Evolutionary conservation across 2,329 filamentous ascomycete genomes (phyloP), one percentile per base, ranked within the genome.

Genomic region (Cladosporium oxysporum): DNA sequence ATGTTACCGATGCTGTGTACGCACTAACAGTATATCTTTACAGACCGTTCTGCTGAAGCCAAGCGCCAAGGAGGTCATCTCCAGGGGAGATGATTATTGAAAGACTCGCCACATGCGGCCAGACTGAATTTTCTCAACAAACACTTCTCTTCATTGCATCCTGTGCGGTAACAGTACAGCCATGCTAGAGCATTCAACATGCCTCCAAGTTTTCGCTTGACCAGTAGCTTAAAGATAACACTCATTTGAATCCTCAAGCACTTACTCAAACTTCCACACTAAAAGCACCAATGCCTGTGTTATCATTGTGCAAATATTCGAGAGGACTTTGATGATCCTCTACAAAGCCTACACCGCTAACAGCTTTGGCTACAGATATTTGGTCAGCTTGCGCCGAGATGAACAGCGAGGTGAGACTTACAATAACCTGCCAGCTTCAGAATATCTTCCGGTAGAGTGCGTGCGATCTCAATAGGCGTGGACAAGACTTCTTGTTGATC

Each of bases 31-130:
- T 21, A 14, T 12, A 12, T n/a, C 21, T 37, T 6, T 8, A 18
- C 87, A 85, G 76, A 82, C 80, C 14, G 76, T 82, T 64, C 67
- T 80, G 62, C 72, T 80, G 33, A 70, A 78, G 52, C 76, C 76
- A 28, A 79, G 73, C 65, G 73, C 75, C 31, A 80, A 80, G 68
- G 79, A 80, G 69, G 76, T 80, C 8, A 75, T 80, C 35, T 78
- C 74, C 69, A 73, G 78, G 47, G 79, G 79, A 52, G 76, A 80
- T 61, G 77, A 80, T 65, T 78, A 74, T 55, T 76, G 61, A 66
- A 31, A n/a, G 6, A 7, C 12, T 7, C n/a, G 52, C 52, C 5
- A 11, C 3, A 26, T 18, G 33, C 33, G 23, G 18, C 16, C 55
- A 41, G 21, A 26, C 3, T 41, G n/a, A 18, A 6, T 10, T 41